These are phyloP conservation scores for Aspergillus niger DNA, from an alignment of 2,329 filamentous ascomycete genomes.

Conservation along the genomic window DNA sequence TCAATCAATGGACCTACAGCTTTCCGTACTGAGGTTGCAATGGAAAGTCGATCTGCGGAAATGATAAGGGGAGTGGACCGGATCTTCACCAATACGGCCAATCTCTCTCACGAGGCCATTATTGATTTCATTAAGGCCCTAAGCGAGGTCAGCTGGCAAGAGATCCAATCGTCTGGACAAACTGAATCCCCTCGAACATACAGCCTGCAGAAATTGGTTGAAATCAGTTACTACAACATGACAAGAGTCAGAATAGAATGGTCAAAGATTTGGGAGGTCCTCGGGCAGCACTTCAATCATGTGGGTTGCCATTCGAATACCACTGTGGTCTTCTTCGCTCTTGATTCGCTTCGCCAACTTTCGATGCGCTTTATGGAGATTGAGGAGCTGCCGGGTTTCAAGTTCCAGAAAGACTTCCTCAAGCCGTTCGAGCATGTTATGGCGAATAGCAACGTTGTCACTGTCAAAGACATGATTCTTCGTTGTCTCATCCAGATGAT, in stretches of 20 bases:
- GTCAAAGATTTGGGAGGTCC: conserved; percentile 94
- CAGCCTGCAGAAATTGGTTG: conserved; percentile 95
- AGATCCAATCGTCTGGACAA: conserved; percentile 94
- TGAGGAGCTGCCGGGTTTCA: conserved; percentile 96
- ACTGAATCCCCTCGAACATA: conserved; percentile 96
- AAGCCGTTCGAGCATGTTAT: conserved; percentile 99
- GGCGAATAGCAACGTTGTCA: conserved; percentile 84
- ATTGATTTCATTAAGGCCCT: conserved; percentile 91
- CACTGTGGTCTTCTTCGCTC: conserved; percentile 92
- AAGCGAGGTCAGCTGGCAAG: conserved; percentile 97
- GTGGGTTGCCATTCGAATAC: conserved; percentile 97
- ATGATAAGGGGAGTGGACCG: conserved; percentile 90
- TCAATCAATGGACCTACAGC: conserved; percentile 53
- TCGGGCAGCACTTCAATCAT: conserved; percentile 98
- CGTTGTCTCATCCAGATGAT: conserved; percentile 99
- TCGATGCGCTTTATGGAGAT: conserved; percentile 99
- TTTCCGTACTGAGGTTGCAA: conserved; percentile 77
- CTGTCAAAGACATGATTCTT: conserved; percentile 96
- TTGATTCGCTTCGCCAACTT: conserved; percentile 91
- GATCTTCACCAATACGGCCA: conserved; percentile 95
- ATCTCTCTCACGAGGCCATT: conserved; percentile 89
- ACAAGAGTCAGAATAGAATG: conserved; percentile 96
- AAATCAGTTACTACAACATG: conserved; percentile 99
- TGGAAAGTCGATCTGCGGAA: conserved; percentile 89
- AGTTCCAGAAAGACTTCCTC: conserved; percentile 98